Base-by-base conservation (phyloP, 1,284 basidiomycete genomes). In the Rhizoctonia solani region DNA sequence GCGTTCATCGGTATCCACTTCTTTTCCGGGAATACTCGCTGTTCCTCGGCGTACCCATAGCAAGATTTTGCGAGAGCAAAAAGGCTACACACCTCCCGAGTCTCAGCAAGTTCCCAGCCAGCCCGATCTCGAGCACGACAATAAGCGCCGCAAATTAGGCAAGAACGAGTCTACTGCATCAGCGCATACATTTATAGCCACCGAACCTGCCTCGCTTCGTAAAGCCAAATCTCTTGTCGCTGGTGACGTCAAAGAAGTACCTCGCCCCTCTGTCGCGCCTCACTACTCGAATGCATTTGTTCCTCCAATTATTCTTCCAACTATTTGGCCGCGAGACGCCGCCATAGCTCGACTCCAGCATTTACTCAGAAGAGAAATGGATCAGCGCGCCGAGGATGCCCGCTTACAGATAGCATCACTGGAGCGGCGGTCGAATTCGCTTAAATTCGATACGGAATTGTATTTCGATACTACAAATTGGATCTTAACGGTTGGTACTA, bases 221-320 rank as follows among this genome's bases (percentile, higher is more conserved):
- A 61, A 50, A n/a, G 56, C 56, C 30, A 61, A 37, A 46, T 61
- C 56, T 6, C 56, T 61, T 27, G 16, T 47, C 19, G 56, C 46
- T 27, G 44, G 30, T 32, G 39, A 19, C 41, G 19, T 39, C 3
- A 46, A 23, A 16, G 3, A 8, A 29, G 21, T 27, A 5, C 19
- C 44, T 11, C 44, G 39, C 23, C 16, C n/a, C 4, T 30, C 27
- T 21, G n/a, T 46, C 1, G 27, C 44, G 11, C 3, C 19, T 14
- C 13, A 30, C 5, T 13, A 29, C 16, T 39, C 13, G 6, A 4
- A 39, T 1, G 30, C 16, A 47, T 37, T 11, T 1, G 16, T 39
- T 37, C 42, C 30, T 14, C 29, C 56, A 4, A 61, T 61, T 25
- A 8, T 25, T 21, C 30, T 50, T 1, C 56, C 56, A 1, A 44